Evolutionary conservation across 768 basidiomycete species (phyloP), one percentile per base, ranked within the genome.

Genomic region (Rhizopogon vinicolor): DNA sequence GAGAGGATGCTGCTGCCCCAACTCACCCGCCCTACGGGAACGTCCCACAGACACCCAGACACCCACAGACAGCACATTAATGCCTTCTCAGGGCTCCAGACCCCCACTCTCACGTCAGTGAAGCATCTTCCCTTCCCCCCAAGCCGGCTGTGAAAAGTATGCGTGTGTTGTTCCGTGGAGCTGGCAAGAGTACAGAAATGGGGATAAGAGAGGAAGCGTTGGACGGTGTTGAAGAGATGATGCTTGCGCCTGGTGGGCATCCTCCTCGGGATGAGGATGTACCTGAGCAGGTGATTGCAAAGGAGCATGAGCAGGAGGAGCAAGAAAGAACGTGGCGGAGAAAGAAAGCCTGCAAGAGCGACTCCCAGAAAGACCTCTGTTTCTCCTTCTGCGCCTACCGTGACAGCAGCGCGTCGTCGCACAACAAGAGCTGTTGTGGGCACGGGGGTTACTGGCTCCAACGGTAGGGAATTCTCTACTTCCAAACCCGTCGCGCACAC

Each of bases 121-220:
- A 72, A 66, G 18, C 71, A 71, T 54, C 61, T 70, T 52, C 68
- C 71, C 55, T 58, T 60, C 14, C 56, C 60, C n/a, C n/a, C n/a
- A n/a, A n/a, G 8, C 58, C 59, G 7, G 59, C 61, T 31, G 60
- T 69, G 46, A 58, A 56, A 18, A 68, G 70, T 25, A 62, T 75
- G 44, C 70, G 71, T 28, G 58, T 66, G 19, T 59, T 75, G 58
- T 74, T 73, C 67, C 60, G 51, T 9, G 39, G 49, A 6, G 58
- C 52, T 44, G 51, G 46, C 14, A 22, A 41, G 46, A 52, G 56
- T 8, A 53, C 44, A 7, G 66, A 62, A 41, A 61, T 75, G 63
- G 73, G 67, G 54, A 41, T 61, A 10, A 59, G 44, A 9, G 66
- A 59, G 18, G 58, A 59, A 12, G 51, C 57, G 13, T 63, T 66